A percentile compares a stretch with the other conserved stretches of the same genome.
Conservation (phyloP, 768 basidiomycete genomes). For the Naganishia onofrii region DNA sequence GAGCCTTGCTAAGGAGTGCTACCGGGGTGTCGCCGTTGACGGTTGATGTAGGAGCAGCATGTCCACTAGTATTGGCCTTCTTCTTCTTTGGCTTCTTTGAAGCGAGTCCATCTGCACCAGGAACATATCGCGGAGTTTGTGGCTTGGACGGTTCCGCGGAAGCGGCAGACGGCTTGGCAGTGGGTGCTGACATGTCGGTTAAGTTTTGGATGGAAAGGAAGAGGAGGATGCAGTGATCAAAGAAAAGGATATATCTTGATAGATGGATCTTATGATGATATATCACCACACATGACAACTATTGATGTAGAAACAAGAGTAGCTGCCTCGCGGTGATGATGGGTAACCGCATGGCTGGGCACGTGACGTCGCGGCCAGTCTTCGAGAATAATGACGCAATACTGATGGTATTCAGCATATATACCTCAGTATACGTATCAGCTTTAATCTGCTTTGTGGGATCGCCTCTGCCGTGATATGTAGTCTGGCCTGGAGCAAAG, state of each 20-base stretch:
- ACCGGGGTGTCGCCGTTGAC: constrained; percentile 18
- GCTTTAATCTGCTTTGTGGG: no score
- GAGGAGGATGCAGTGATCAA: background rate
- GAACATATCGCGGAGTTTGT: constrained; percentile 20
- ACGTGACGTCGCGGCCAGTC: background rate
- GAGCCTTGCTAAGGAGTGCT: constrained; percentile 26
- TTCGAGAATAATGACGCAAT: constrained; percentile 8
- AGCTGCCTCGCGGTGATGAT: background rate
- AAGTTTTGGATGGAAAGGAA: background rate
- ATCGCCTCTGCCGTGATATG: no score
- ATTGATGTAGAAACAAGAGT: background rate
- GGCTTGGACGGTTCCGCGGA: constrained; percentile 2
- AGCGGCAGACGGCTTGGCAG: background rate
- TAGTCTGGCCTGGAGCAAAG: background rate
- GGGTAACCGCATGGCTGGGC: background rate
- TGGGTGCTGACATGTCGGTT: constrained; percentile 8
- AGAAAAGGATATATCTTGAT: background rate
- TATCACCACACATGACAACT: background rate
- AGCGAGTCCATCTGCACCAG: constrained; percentile 15
- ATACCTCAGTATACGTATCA: no score
- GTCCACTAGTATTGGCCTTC: constrained; percentile 1
- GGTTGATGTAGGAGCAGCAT: background rate
- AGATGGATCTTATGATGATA: background rate
- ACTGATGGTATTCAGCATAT: no score
- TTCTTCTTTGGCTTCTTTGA: constrained; percentile 22